Conservation (phyloP, 23 red algal species). For the Gracilaria vermiculophylla region DNA sequence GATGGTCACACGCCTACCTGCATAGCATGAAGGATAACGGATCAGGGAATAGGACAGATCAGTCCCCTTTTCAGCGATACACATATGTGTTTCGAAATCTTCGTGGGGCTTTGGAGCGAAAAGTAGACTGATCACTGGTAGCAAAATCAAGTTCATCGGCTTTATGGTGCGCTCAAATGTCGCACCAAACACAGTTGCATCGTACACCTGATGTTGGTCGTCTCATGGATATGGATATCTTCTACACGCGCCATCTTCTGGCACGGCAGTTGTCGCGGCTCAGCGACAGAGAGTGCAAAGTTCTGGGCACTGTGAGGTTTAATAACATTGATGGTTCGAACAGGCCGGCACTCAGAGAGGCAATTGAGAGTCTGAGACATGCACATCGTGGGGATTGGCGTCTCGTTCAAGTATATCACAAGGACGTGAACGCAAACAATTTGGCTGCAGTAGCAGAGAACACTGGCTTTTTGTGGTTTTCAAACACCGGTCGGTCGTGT, state of each 20-base stretch:
- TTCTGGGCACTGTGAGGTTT: background rate
- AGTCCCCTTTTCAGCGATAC: background rate
- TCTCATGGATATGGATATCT: background rate
- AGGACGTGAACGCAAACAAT: background rate
- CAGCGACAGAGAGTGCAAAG: background rate
- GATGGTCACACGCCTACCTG: background rate
- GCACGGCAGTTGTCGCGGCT: background rate
- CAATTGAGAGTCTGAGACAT: background rate
- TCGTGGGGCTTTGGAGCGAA: conserved; percentile 2
- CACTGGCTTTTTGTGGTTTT: background rate
- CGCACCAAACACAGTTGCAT: background rate
- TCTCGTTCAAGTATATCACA: background rate
- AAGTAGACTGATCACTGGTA: background rate
- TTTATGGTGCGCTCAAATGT: background rate
- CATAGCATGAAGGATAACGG: background rate
- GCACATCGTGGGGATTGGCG: background rate
- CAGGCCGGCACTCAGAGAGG: background rate
- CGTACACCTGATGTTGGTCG: background rate
- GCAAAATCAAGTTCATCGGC: background rate
- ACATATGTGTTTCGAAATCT: background rate
- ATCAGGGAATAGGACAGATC: background rate
- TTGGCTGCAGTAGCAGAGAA: background rate
- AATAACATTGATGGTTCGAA: background rate
- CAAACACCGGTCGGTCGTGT: background rate
- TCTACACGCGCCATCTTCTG: background rate